Percentiles rank a stretch among this genome's conserved stretches.
phyloP scores from a whole-genome alignment of 805 yeast species.

The Kuraishia borneana region DNA sequence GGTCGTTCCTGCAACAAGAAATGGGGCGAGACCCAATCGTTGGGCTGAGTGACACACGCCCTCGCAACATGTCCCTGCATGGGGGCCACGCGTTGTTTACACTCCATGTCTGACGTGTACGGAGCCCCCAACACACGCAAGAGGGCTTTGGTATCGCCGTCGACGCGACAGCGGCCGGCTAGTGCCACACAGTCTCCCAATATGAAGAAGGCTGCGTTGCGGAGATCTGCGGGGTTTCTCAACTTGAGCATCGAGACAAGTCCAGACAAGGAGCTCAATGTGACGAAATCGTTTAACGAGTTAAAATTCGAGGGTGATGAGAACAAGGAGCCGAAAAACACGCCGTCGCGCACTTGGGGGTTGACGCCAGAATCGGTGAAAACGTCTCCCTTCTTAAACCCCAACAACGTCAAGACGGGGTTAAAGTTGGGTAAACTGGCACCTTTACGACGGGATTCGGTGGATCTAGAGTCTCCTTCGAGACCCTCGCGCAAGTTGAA shows the following conservation, averaged over 20 bases:
- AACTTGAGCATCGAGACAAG: slow-evolving; percentile 35
- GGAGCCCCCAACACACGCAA: slow-evolving; percentile 2
- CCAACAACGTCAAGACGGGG: slow-evolving; percentile 7
- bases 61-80: too few species aligned
- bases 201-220: slow-evolving; percentile 20
- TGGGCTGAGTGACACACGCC: too few species aligned
- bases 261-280: slow-evolving; percentile 12
- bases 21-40: too few species aligned
- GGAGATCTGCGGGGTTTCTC: slow-evolving; percentile 42
- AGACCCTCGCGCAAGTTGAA: slow-evolving; percentile 17
- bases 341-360: background rate
- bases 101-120: background rate
- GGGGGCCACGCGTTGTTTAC: too few species aligned
- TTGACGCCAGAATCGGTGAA: slow-evolving; percentile 8
- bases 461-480: slow-evolving; percentile 18
- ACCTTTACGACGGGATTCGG: too few species aligned
- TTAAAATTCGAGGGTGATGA: slow-evolving; percentile 14
- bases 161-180: background rate
- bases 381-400: slow-evolving; percentile 12
- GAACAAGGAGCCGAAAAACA: slow-evolving; percentile 1
- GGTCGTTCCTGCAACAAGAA: too few species aligned
- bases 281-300: slow-evolving; percentile 22
- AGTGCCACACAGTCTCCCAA: slow-evolving; percentile 1
- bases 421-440: slow-evolving; percentile 3
- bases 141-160: slow-evolving; percentile 3